Base-by-base conservation (phyloP, 1,284 basidiomycete species). In the Neolentinus lepideus region DNA sequence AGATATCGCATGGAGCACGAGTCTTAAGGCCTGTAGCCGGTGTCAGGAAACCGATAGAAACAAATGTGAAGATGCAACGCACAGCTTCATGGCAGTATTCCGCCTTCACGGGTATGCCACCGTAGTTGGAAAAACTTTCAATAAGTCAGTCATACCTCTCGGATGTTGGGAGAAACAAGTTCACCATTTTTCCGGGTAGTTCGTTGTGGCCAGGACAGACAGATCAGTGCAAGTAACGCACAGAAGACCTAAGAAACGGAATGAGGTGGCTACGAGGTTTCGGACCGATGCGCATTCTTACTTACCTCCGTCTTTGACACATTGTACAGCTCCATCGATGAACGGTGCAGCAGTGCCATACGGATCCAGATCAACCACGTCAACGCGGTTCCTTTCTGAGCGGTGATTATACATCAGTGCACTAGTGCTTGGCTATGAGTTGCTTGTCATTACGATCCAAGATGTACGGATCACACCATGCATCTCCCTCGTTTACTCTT, bases 291-390 rank as follows among this genome's bases (percentile, higher is more conserved):
- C 16, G n/a, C 19, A 29, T n/a, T 48, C 46, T 1, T 21, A 60
- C 75, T 60, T 53, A 86, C 93, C 94, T 66, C 90, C 93, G 62
- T 97, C 94, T 24, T 83, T 81, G 2, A 98, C 79, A 55, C 84
- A 85, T 64, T 97, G 94, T n/a, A 99, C 86, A 0, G 96, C 94
- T n/a, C 88, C 88, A 64, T 99, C 97, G 29, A 99, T 85, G 69
- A 99, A 99, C 0, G 95, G 94, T 2, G 94, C 90, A 0, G 97
- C 97, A 3, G 94, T 96, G 0, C 97, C 97, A 67, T 99, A 99
- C 0, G 97, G 97, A 67, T 99, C 96, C 16, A 99, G 79, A 68
- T 99, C 97, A 21, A 99, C 86, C 29, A 94, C 92, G 61, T 99
- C 94, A 35, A 98, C 95, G 3, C 88, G 85, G 11, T 80, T 75